phyloP scores from a whole-genome alignment of 2,329 filamentous ascomycete species.

The Botryotinia narcissicola region DNA sequence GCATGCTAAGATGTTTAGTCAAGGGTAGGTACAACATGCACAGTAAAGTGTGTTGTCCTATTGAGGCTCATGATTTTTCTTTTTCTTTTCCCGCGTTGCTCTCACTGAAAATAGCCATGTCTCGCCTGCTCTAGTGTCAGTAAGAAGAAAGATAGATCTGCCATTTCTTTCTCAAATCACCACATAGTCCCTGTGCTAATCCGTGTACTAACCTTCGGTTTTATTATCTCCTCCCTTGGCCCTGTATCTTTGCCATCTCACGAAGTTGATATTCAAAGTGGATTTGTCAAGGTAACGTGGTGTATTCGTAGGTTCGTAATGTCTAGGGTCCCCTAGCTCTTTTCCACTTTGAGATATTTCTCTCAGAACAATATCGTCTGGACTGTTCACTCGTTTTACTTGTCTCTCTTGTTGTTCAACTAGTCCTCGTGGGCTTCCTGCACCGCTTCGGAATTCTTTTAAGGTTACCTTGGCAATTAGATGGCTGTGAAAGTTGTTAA shows the following conservation, averaged over 20 bases:
- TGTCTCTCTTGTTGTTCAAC: constrained; percentile 24
- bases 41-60: constrained; percentile 10
- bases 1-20: constrained; percentile 8
- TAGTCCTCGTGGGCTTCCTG: constrained; percentile 22
- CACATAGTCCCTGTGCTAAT: background rate
- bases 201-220: constrained; percentile 1
- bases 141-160: background rate
- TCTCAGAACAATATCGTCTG: constrained; percentile 12
- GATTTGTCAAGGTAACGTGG: constrained; percentile 17
- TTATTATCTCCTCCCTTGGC: constrained; percentile 1
- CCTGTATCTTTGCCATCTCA: constrained; percentile 13
- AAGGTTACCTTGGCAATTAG: constrained; percentile 16
- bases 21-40: constrained; percentile 4
- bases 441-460: constrained; percentile 25
- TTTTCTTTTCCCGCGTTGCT: background rate
- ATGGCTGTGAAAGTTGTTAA: constrained; percentile 10
- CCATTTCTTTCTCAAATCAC: background rate
- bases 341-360: constrained; percentile 29
- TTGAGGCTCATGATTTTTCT: constrained; percentile 13
- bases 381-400: constrained; percentile 18
- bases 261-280: constrained; percentile 9
- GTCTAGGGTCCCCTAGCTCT: constrained; percentile 33
- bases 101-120: background rate
- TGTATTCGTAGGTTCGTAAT: constrained; percentile 6
- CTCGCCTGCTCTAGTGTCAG: background rate